These are phyloP conservation scores for Phytophthora quininea DNA, from an alignment of 352 stramenopile species.

Conservation along the genomic window DNA sequence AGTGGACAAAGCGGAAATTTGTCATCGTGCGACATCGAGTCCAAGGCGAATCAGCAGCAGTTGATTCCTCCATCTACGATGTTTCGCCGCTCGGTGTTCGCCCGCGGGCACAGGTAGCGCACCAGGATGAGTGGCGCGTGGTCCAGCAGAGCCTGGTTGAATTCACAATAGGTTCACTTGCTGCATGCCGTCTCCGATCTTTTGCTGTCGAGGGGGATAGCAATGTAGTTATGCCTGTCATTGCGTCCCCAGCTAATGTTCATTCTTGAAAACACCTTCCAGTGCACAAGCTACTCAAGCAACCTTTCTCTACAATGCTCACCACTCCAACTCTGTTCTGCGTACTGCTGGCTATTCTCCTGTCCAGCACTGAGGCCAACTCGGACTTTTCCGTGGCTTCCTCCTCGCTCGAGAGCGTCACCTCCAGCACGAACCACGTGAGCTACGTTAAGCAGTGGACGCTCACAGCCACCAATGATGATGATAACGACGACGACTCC, in stretches of 20 bases:
- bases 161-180: too few species aligned
- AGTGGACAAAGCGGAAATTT: neutral
- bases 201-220: too few species aligned
- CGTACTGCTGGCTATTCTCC: neutral
- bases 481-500: slow-evolving; percentile 16
- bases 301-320: neutral
- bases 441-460: slow-evolving; percentile 39
- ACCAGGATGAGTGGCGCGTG: too few species aligned
- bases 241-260: neutral
- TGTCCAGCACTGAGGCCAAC: slow-evolving; percentile 3
- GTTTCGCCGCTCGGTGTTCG: neutral
- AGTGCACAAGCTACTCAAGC: slow-evolving; percentile 10
- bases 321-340: neutral
- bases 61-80: neutral
- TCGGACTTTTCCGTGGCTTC: slow-evolving; percentile 33
- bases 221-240: too few species aligned
- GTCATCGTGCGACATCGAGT: neutral
- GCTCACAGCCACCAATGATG: slow-evolving; percentile 19
- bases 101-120: too few species aligned
- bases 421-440: slow-evolving; percentile 24
- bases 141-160: too few species aligned
- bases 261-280: slow-evolving; percentile 30
- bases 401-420: slow-evolving; percentile 15
- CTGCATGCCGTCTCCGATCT: too few species aligned
- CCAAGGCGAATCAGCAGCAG: neutral